Conservation (phyloP, 495 filamentous ascomycete genomes). For the Aspergillus asperescens region DNA sequence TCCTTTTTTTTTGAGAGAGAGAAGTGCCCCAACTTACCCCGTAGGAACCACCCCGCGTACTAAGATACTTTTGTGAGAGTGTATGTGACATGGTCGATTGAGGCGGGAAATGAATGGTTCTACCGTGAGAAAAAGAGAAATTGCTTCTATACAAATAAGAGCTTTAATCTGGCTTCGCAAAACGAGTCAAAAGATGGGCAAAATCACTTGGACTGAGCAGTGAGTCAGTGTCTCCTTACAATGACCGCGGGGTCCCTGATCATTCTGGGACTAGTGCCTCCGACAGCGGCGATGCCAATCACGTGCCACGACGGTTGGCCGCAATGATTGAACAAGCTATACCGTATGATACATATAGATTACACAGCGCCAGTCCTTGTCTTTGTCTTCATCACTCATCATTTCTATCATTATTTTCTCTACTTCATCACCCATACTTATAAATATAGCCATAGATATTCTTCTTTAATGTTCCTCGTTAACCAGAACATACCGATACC, state of each 20-base stretch:
- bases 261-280: slow-evolving; percentile 22
- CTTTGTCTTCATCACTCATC: neutral
- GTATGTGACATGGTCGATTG: slow-evolving; percentile 18
- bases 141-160: neutral
- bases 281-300: slow-evolving; percentile 27
- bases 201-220: neutral
- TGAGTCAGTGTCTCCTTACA: slow-evolving; percentile 6
- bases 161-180: neutral
- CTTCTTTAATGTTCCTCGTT: slow-evolving; percentile 43
- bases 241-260: slow-evolving; percentile 9
- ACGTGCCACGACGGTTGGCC: slow-evolving; percentile 15
- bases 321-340: too few species aligned
- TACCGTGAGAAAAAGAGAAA: neutral
- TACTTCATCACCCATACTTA: neutral
- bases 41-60: slow-evolving; percentile 73
- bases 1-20: neutral
- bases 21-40: slow-evolving; percentile 48
- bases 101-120: neutral
- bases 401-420: neutral
- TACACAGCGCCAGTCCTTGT: neutral
- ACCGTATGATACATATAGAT: neutral
- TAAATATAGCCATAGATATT: slow-evolving; percentile 1
- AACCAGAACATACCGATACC: slow-evolving; percentile 71
- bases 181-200: neutral
- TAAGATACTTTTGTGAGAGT: slow-evolving; percentile 69